Conservation (phyloP, 768 basidiomycete genomes). For the Nidularia pulvinata region DNA sequence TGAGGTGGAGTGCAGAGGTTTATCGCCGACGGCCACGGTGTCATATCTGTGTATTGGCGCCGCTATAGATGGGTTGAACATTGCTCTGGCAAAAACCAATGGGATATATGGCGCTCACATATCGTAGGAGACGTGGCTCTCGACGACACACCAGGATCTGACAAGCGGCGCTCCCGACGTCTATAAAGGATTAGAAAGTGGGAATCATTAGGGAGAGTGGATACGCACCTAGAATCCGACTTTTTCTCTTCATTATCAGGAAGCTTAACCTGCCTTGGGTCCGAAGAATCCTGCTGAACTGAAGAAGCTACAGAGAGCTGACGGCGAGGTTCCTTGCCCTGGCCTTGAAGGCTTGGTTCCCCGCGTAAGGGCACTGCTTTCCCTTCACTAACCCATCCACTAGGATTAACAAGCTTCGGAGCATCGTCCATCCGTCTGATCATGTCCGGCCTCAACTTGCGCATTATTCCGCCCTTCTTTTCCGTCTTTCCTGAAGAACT, state of each 20-base stretch:
- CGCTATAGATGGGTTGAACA: conserved; percentile 4
- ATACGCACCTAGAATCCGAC: too few species aligned
- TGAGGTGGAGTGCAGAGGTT: conserved; percentile 6
- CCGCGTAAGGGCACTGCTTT: conserved; percentile 10
- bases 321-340: neutral
- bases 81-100: neutral
- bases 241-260: too few species aligned
- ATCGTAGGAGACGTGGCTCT: conserved; percentile 25
- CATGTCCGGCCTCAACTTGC: conserved; percentile 66
- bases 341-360: neutral
- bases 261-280: too few species aligned
- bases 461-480: conserved; percentile 20
- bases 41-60: conserved; percentile 34
- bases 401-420: conserved; percentile 72
- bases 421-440: conserved; percentile 72
- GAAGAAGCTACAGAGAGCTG: neutral
- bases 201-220: too few species aligned
- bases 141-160: conserved; percentile 33
- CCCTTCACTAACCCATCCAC: conserved; percentile 67
- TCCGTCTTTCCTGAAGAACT: neutral
- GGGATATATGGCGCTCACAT: conserved; percentile 17
- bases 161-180: conserved; percentile 25
- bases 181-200: neutral
- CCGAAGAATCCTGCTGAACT: too few species aligned
- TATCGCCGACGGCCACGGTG: conserved; percentile 20